Evolutionary conservation across 345 rosid genomes (phyloP).

Genomic region (Brassica juncea): DNA sequence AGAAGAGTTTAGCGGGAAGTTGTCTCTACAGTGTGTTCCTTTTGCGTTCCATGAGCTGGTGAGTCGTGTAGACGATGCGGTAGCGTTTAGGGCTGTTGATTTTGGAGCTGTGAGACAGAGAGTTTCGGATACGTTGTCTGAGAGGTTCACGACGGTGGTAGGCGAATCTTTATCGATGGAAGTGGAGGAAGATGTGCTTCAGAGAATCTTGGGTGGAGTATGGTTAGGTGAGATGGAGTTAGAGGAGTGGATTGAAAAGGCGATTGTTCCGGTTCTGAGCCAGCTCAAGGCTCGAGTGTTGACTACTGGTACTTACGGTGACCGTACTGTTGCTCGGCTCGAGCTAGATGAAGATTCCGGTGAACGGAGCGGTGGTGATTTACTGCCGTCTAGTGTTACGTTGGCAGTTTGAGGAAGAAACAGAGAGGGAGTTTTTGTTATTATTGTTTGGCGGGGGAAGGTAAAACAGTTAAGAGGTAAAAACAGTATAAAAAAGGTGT

Average conservation of each 20-base stretch:
- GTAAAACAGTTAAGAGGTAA: conserved; percentile 33
- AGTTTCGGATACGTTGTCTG: conserved; percentile 46
- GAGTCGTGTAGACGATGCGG: conserved; percentile 55
- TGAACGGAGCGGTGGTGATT: conserved; percentile 25
- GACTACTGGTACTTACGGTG: conserved; percentile 32
- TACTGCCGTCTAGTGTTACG: conserved; percentile 34
- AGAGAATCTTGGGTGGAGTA: conserved; percentile 65
- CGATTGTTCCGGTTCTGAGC: conserved; percentile 62
- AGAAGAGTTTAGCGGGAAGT: conserved; percentile 35
- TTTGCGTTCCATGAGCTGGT: conserved; percentile 55
- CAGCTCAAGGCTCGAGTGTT: conserved; percentile 48
- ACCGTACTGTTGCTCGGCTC: conserved; percentile 33
- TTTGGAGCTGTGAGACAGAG: conserved; percentile 53
- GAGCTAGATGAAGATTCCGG: conserved; percentile 34
- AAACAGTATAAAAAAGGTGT: conserved; percentile 26
- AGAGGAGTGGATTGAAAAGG: conserved; percentile 79
- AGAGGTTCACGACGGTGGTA: conserved; percentile 45
- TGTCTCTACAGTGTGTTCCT: conserved; percentile 35
- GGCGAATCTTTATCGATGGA: conserved; percentile 50
- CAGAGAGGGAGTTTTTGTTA: neutral
- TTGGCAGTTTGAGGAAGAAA: conserved; percentile 29
- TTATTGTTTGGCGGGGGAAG: conserved; percentile 37
- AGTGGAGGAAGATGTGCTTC: conserved; percentile 68
- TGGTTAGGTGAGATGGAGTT: conserved; percentile 65
- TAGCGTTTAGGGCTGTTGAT: conserved; percentile 72